Conservation (phyloP, 2,329 filamentous ascomycete genomes). For the Colletotrichum costaricense region DNA sequence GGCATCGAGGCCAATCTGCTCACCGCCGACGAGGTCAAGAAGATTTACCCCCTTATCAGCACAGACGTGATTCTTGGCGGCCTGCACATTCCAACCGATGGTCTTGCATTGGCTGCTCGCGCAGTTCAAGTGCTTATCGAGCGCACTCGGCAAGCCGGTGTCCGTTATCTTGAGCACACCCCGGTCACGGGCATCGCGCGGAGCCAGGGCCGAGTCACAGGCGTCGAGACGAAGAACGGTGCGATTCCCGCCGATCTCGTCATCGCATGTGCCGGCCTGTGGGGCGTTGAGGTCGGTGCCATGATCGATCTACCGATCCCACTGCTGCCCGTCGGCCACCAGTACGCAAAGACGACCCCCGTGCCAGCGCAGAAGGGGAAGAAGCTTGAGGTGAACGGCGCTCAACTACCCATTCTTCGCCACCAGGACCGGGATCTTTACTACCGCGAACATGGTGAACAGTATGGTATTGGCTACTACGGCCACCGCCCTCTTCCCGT, state of each 20-base stretch:
- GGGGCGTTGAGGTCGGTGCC: slow-evolving; percentile 73
- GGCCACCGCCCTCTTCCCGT: slow-evolving; percentile 72
- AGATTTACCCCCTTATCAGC: slow-evolving; percentile 66
- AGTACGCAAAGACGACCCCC: slow-evolving; percentile 71
- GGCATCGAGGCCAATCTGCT: slow-evolving; percentile 67
- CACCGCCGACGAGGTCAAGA: slow-evolving; percentile 61
- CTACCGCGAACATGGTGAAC: slow-evolving; percentile 73
- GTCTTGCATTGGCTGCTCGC: slow-evolving; percentile 69
- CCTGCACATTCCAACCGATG: slow-evolving; percentile 70
- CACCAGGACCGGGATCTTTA: slow-evolving; percentile 74
- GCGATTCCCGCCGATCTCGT: slow-evolving; percentile 68
- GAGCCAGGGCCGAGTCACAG: slow-evolving; percentile 61
- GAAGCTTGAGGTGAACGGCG: slow-evolving; percentile 55
- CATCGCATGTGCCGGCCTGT: slow-evolving; percentile 73
- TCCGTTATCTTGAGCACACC: slow-evolving; percentile 66
- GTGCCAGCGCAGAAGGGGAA: slow-evolving; percentile 56
- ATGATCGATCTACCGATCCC: slow-evolving; percentile 70
- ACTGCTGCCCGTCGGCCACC: slow-evolving; percentile 70
- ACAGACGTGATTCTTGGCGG: slow-evolving; percentile 66
- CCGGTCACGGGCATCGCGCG: slow-evolving; percentile 68
- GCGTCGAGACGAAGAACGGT: slow-evolving; percentile 61
- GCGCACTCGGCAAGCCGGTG: slow-evolving; percentile 67
- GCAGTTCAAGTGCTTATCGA: slow-evolving; percentile 71
- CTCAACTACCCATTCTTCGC: slow-evolving; percentile 67
- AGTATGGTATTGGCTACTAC: slow-evolving; percentile 73